Evolutionary conservation across 2,329 filamentous ascomycete genomes (phyloP).

Genomic region (Diaporthe longicolla): DNA sequence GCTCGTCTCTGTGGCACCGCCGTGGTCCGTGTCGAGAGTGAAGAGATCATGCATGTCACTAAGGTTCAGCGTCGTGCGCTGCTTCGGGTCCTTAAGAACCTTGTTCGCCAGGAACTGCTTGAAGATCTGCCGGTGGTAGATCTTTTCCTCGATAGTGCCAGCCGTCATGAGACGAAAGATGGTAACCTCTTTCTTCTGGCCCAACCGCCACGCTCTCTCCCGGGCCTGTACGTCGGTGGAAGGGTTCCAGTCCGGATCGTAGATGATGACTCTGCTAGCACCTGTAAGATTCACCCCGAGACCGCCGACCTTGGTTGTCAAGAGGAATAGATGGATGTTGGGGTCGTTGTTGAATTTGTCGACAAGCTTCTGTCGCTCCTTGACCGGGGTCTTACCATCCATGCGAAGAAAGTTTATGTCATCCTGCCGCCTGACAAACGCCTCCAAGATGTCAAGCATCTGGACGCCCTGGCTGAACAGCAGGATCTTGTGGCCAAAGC

Average conservation of each 20-base stretch:
- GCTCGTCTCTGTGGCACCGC: slow-evolving; percentile 84
- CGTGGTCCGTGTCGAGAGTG: slow-evolving; percentile 77
- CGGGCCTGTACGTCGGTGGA: slow-evolving; percentile 96
- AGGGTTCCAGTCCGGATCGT: slow-evolving; percentile 98
- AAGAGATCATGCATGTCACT: slow-evolving; percentile 95
- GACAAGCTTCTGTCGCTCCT: slow-evolving; percentile 88
- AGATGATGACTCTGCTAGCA: slow-evolving; percentile 96
- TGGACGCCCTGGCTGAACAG: slow-evolving; percentile 94
- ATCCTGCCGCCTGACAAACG: slow-evolving; percentile 77
- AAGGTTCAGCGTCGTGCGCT: slow-evolving; percentile 90
- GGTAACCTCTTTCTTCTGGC: slow-evolving; percentile 94
- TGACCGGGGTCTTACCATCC: slow-evolving; percentile 93
- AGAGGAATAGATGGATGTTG: slow-evolving; percentile 86
- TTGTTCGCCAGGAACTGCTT: slow-evolving; percentile 99
- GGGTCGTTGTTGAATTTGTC: slow-evolving; percentile 92
- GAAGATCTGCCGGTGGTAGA: slow-evolving; percentile 98
- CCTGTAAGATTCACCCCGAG: slow-evolving; percentile 95
- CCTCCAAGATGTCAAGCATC: slow-evolving; percentile 95
- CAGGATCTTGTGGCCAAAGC: slow-evolving; percentile 90
- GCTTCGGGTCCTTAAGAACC: slow-evolving; percentile 93
- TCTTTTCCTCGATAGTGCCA: slow-evolving; percentile 98
- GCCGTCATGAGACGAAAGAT: slow-evolving; percentile 99
- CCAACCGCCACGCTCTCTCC: slow-evolving; percentile 94
- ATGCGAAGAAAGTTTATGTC: slow-evolving; percentile 86
- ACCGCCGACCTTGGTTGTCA: slow-evolving; percentile 96